Evolutionary conservation across 495 filamentous ascomycete species (phyloP), one percentile per base, ranked within the genome.

Genomic region (Penicillium bialowiezense): DNA sequence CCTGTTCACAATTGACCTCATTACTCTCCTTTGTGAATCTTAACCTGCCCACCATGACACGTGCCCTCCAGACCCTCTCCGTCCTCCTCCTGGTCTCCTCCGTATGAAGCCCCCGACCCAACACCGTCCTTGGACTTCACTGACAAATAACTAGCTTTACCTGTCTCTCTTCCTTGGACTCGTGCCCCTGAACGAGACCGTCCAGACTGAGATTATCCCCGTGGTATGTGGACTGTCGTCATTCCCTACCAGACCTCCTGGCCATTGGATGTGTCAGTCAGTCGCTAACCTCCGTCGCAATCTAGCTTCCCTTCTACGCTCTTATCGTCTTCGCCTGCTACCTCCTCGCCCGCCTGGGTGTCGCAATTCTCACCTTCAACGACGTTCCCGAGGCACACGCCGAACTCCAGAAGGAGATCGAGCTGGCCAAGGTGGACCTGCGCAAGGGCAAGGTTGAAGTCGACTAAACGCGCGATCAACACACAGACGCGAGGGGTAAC

Each of bases 351-450:
- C 90, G 89, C 53, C 81, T 98, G 21, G 93, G 93, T 42, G 83
- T 83, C 75, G 92, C 92, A 32, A 88, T 98, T 55, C 76, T 95
- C 58, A 96, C 91, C 31, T 98, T 98, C 79, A 90, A 95, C 72
- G 90, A 97, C 72, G 90, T 93, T 10, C 92, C 95, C 42, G 83
- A 88, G 53, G 93, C 93, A 48, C 87, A 97, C 68, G 78, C 84
- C 56, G 92, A 96, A 71, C 72, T 98, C 54, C 88, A 96, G 76
- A 83, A 76, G 64, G 72, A 80, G 57, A 78, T 80, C 38, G 71
- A 73, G 42, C 70, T 68, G 52, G 76, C 76, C 49, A 76, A 71
- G 63, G 58, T 68, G 12, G 77, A 79, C 41, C 53, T 80, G 62
- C 76, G 69, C 54, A 58, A 56, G 51, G 68, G 62, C 44, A 77